Base-by-base conservation (phyloP, 192 early-diverging fungal genomes). In the Entomortierella lignicola region DNA sequence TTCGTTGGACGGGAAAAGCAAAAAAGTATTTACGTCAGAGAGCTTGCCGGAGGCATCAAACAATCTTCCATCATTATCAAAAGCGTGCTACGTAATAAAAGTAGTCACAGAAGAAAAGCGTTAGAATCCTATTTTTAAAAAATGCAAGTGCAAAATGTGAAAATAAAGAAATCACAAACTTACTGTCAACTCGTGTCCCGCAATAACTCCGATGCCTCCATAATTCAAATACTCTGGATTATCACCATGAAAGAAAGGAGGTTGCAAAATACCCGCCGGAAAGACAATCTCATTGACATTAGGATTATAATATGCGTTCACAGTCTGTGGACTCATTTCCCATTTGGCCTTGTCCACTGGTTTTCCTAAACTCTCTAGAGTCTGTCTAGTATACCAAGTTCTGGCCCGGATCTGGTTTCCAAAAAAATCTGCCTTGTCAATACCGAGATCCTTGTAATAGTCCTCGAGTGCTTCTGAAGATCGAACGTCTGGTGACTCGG, bases 151-250 rank as follows among this genome's bases (percentile, higher is more conserved):
- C n/a, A n/a, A n/a, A n/a, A n/a, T 37, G 34, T 37, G 34, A 6
- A 27, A 23, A 54, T 26, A 23, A 23, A 54, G 10, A 27, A 15
- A 54, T 21, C 37, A 17, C n/a, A 15, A 3, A 54, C 60, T 70
- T 80, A 87, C 86, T 29, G 85, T 89, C n/a, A 93, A 74, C 67
- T 94, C 93, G 69, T 94, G 93, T 2, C 93, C 92, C 42, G 92
- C 87, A 26, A 94, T 84, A 47, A 86, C 80, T 20, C 93, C 93
- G 30, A 91, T 84, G 8, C 82, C 82, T 20, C 91, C 92, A 80
- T 88, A 94, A 60, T 92, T 92, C 58, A 94, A 32, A 44, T 85
- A 84, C 55, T 77, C 80, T 15, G 91, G 89, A 55, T 85, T 87
- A 8, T 70, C 31, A 1, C 72, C 32, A 59, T 84, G 83, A 62